Percentiles rank a stretch among this genome's conserved stretches.
These are phyloP conservation scores for Penicillium herquei DNA, from an alignment of 495 filamentous ascomycete genomes.

Conservation along the genomic window DNA sequence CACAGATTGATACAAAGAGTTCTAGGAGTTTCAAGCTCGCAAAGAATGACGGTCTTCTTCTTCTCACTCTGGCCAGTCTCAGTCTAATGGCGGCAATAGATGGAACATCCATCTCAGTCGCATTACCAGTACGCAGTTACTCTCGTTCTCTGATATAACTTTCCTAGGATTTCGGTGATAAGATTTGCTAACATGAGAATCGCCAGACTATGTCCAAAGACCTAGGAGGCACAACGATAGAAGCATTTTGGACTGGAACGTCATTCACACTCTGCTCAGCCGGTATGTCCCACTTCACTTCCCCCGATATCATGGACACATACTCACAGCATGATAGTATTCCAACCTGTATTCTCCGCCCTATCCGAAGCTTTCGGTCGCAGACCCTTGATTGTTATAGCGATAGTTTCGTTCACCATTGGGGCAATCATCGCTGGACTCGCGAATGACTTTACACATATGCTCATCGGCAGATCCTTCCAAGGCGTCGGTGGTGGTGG, in stretches of 20 bases:
- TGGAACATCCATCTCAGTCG: constrained; percentile 69
- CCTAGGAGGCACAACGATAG: constrained; percentile 46
- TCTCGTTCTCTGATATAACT: no score
- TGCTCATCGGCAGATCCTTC: constrained; percentile 62
- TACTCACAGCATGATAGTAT: constrained; percentile 14
- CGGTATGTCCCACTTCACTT: no score
- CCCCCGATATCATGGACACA: no score
- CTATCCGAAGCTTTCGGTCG: constrained; percentile 36
- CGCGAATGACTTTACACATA: constrained; percentile 53
- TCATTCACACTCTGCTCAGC: constrained; percentile 48
- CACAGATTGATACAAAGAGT: background rate
- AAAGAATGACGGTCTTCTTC: background rate
- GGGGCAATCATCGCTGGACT: constrained; percentile 55
- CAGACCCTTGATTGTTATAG: constrained; percentile 39
- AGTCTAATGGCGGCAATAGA: constrained; percentile 55
- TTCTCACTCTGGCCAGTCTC: background rate
- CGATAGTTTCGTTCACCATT: constrained; percentile 49
- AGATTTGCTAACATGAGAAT: background rate
- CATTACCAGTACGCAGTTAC: constrained; percentile 67
- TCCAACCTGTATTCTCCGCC: constrained; percentile 31
- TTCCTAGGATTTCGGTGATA: no score
- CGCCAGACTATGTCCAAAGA: constrained; percentile 28
- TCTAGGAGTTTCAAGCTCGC: background rate
- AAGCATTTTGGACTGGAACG: constrained; percentile 56
- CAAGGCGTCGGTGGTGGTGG: constrained; percentile 72